A percentile compares a stretch with the other conserved stretches of the same genome.
These are phyloP conservation scores for Paramecium bursaria DNA, from an alignment of 73 alveolate genomes.

Conservation along the genomic window DNA sequence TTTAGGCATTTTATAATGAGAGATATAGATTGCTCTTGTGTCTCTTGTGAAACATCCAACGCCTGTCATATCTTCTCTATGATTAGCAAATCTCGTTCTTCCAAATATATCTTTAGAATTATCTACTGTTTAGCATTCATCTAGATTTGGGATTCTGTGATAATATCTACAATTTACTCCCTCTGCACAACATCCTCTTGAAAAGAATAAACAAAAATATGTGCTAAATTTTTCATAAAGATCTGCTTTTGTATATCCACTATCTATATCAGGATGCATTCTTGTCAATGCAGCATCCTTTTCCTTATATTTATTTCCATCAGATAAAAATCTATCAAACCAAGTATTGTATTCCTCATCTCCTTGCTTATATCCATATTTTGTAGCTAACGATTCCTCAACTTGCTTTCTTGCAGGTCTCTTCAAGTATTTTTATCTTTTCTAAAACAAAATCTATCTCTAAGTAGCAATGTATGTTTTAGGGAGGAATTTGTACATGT, in stretches of 20 bases:
- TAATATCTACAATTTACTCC: slow-evolving; percentile 97
- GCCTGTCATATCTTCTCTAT: slow-evolving; percentile 96
- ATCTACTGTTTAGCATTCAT: slow-evolving; percentile 88
- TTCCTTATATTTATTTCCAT: slow-evolving; percentile 75
- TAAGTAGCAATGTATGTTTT: slow-evolving; percentile 68
- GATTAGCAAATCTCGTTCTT: slow-evolving; percentile 93
- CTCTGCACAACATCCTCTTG: slow-evolving; percentile 98
- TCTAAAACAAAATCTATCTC: slow-evolving; percentile 21
- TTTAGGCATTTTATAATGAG: slow-evolving; percentile 87
- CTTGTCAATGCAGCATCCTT: slow-evolving; percentile 88
- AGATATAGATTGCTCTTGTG: slow-evolving; percentile 88
- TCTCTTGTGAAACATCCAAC: slow-evolving; percentile 96
- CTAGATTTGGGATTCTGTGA: slow-evolving; percentile 95
- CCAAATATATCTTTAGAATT: slow-evolving; percentile 97
- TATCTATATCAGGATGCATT: slow-evolving; percentile 94
- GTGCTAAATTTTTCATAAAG: slow-evolving; percentile 88
- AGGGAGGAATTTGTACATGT: slow-evolving; percentile 52
- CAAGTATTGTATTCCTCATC: slow-evolving; percentile 98
- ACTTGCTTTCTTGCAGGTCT: slow-evolving; percentile 97
- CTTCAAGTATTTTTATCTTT: slow-evolving; percentile 79
- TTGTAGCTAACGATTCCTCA: slow-evolving; percentile 85
- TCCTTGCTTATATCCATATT: slow-evolving; percentile 97
- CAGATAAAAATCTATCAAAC: slow-evolving; percentile 98
- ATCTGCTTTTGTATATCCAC: slow-evolving; percentile 98
- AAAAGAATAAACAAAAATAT: slow-evolving; percentile 92